Base-by-base conservation (phyloP, 345 rosid genomes). In the Syzygium jambos region DNA sequence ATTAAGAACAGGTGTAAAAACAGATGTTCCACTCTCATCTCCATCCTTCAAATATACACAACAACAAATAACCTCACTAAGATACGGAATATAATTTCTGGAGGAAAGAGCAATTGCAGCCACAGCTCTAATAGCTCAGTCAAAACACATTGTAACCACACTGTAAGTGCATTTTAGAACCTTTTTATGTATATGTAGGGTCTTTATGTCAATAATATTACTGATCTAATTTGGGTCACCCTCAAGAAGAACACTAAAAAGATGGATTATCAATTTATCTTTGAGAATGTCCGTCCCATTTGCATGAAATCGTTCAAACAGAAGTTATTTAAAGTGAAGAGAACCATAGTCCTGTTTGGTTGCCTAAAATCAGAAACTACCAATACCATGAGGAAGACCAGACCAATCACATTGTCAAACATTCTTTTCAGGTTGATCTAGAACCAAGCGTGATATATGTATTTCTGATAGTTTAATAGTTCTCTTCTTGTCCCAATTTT, bases 1-100 rank as follows among this genome's bases (percentile, higher is more conserved):
- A 85, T 92, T 93, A 85, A 94, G 51, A 78, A 97, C 87, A 78
- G 97, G 96, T 52, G 95, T 86, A 91, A 89, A 93, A 61, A 87
- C 86, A 21, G 89, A 23, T 84, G 88, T 92, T 56, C 87, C 91
- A 87, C 88, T 92, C 88, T 90, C 92, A 63, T 92, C 94, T 65
- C 89, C 88, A 87, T 92, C 94, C 98, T 96, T 90, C 90, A 93
- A 41, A 80, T 89, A 86, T 86, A 91, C 51, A 92, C 85, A 63
- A 65, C n/a, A 84, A 30, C 52, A 82, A 82, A 25, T 10, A 57
- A 56, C 11, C 61, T 15, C 52, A 56, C 23, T 19, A 41, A 73
- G 80, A 73, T 73, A 73, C 12, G 19, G 49, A 9, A 73, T 34
- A 38, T 73, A 25, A 73, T 22, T 73, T 73, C 49, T 73, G 49